Evolutionary conservation across 495 filamentous ascomycete species (phyloP), one percentile per base, ranked within the genome.

Genomic region (Penicillium canescens): DNA sequence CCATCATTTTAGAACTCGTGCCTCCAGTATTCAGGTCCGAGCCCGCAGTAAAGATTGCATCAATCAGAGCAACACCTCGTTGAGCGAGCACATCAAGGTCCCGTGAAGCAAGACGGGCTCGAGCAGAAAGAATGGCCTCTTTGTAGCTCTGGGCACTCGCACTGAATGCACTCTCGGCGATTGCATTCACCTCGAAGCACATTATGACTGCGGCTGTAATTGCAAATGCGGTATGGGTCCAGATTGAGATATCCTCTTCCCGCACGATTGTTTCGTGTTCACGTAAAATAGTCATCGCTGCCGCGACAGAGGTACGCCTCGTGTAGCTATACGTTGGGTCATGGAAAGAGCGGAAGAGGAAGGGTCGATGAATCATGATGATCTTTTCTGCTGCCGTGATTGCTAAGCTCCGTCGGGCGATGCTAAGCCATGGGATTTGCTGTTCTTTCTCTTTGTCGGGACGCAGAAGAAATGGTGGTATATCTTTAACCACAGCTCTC

Each of bases 331-430:
- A 80, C 31, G 55, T 68, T 4, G 67, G 63, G 16, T 70, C 66
- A 12, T 69, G 59, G 48, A 79, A 79, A 40, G 73, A 75, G 28
- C 62, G 65, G 41, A 70, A 74, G 0, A 80, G 59, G 49, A 80
- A 79, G 1, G 67, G 66, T 20, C 77, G 69, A 55, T 80, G 75
- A 23, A 80, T 74, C 77, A 79, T 79, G 45, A 80, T 80, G 36
- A 80, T 74, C 44, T 80, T 80, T 50, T 80, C 74, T 0, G 70
- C 70, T n/a, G 70, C 66, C 3, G 73, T 76, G 14, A 75, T 74
- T 1, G 72, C 69, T 4, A 77, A 57, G 45, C 70, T 66, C 16
- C 71, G 63, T n/a, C 75, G 66, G 6, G 75, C 75, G 20, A 69
- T 69, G 2, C 54, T 53, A 14, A 69, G 62, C 68, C 72, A 77